Evolutionary conservation across 2,329 filamentous ascomycete genomes (phyloP).

Genomic region (Colletotrichum falcatum): DNA sequence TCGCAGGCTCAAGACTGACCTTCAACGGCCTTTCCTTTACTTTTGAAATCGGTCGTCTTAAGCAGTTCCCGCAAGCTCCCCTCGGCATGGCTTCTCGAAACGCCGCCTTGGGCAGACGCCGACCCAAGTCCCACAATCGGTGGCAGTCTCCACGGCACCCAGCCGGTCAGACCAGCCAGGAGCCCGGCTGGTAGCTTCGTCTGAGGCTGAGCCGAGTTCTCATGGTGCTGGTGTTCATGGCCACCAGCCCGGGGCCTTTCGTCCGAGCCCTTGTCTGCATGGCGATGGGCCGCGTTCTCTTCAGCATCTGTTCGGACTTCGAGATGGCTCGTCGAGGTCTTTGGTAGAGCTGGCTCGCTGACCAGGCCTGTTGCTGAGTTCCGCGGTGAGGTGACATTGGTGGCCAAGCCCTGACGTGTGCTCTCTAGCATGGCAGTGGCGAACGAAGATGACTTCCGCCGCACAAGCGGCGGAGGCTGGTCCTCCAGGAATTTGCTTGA

Average conservation of each 20-base stretch:
- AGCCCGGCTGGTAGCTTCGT: conserved; percentile 44
- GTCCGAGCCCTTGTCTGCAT: conserved; percentile 38
- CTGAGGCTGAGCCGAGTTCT: conserved; percentile 44
- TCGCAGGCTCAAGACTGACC: conserved; percentile 25
- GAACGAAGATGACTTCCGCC: conserved; percentile 50
- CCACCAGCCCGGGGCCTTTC: conserved; percentile 41
- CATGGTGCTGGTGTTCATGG: conserved; percentile 46
- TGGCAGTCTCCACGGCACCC: conserved; percentile 59
- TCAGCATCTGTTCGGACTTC: conserved; percentile 56
- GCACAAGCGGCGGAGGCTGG: conserved; percentile 14
- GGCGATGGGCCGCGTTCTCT: conserved; percentile 43
- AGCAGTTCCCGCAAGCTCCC: conserved; percentile 67
- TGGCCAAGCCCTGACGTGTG: conserved; percentile 48
- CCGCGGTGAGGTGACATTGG: conserved; percentile 48
- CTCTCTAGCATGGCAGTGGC: conserved; percentile 54
- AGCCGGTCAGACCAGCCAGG: conserved; percentile 56
- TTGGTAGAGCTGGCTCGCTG: conserved; percentile 67
- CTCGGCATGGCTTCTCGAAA: conserved; percentile 62
- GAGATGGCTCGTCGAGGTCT: conserved; percentile 65
- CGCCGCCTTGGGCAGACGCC: conserved; percentile 42
- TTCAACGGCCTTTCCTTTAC: conserved; percentile 52
- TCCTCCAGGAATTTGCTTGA: conserved; percentile 43
- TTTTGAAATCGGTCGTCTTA: conserved; percentile 48
- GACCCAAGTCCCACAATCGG: conserved; percentile 43
- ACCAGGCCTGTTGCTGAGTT: conserved; percentile 58